A percentile compares a stretch with the other conserved stretches of the same genome.
Evolutionary conservation across 352 stramenopile genomes (phyloP).

Genomic region (Pythium pectinolyticum): DNA sequence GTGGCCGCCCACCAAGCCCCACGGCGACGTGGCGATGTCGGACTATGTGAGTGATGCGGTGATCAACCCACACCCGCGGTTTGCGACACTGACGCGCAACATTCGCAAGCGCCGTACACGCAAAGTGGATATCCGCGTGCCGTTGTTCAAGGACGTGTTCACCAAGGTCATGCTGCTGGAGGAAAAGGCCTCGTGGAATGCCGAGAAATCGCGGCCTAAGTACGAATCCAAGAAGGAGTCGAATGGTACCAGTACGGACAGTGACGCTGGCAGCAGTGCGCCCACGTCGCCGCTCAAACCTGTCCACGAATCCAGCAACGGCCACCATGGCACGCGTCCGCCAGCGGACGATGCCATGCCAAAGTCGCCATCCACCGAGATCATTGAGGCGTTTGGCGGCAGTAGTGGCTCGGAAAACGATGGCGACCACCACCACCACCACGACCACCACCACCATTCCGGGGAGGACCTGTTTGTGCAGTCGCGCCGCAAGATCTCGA

Average conservation of each 20-base stretch:
- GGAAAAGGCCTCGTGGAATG: conserved; percentile 74
- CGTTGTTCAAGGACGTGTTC: conserved; percentile 83
- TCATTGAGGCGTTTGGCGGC: conserved; percentile 36
- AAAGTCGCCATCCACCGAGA: conserved; percentile 69
- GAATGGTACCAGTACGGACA: background rate
- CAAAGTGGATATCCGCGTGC: conserved; percentile 88
- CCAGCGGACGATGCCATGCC: conserved; percentile 41
- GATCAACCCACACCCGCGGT: conserved; percentile 99
- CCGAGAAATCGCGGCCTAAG: conserved; percentile 71
- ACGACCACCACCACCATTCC: too few species aligned
- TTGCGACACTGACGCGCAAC: conserved; percentile 97
- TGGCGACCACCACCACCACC: too few species aligned
- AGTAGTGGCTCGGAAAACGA: too few species aligned
- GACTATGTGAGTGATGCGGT: conserved; percentile 97
- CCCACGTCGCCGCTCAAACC: conserved; percentile 18
- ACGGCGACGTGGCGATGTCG: conserved; percentile 89
- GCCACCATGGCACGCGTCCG: conserved; percentile 52
- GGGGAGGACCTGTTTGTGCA: conserved; percentile 51
- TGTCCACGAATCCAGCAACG: conserved; percentile 1
- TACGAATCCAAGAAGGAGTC: conserved; percentile 68
- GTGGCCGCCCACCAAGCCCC: conserved; percentile 49
- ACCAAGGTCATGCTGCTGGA: conserved; percentile 71
- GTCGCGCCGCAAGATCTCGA: conserved; percentile 64
- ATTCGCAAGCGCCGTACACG: conserved; percentile 94
- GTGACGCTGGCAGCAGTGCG: conserved; percentile 23